Evolutionary conservation across 345 rosid species (phyloP), one percentile per base, ranked within the genome.

Genomic region (Populus euphratica): DNA sequence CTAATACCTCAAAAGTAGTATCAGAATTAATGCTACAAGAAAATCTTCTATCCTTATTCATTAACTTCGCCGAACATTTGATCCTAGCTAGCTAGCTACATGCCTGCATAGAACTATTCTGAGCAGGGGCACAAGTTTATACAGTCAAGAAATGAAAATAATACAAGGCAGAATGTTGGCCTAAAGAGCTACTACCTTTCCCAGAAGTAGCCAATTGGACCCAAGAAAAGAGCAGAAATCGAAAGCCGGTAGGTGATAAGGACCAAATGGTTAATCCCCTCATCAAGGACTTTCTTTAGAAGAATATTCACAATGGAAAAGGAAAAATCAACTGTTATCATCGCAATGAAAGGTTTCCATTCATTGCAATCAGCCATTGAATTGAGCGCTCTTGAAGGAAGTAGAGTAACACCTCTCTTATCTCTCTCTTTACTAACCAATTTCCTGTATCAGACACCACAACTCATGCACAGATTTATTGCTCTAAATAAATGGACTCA

Each of bases 171-270:
- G 71, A 61, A 77, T 18, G 31, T 12, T 12, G 9, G 35, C 35
- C 2, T 5, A 31, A 31, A 41, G 21, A 79, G 76, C 47, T 44
- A 35, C n/a, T 83, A 94, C 98, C 94, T 90, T 83, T 94, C 97
- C 77, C 81, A 80, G 65, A 91, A 83, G 77, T 83, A 85, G 25
- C 90, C 90, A 63, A 92, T 80, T 16, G 98, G 97, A 59, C 79
- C 84, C 80, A 94, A 78, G 91, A 92, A 88, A 73, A 85, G 49
- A 73, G 91, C 83, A 18, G 93, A 88, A 62, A 83, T 83, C 11
- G 76, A 76, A 36, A 87, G 90, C n/a, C 98, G 85, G 77, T 94
- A 91, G 23, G 94, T 88, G 76, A 89, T 78, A 6, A 93, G 84
- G 47, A 91, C 90, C 83, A 91, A 80, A 77, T 86, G 91, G 80